Base-by-base conservation (phyloP, 2,329 filamentous ascomycete species). In the Eutypella sp. region DNA sequence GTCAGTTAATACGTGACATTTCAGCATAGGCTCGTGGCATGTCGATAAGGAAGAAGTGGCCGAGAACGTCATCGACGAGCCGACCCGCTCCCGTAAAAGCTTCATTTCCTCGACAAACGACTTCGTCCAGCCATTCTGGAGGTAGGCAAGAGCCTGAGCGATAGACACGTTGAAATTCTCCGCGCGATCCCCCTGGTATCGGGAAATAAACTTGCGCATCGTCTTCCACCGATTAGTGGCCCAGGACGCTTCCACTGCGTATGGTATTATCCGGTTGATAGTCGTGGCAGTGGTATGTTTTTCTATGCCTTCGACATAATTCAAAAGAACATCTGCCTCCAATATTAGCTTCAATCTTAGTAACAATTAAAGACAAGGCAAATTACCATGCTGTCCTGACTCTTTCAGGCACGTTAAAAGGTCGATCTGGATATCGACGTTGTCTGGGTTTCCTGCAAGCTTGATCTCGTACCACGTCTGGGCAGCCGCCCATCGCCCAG, bases 391-490 rank as follows among this genome's bases (percentile, higher is more conserved):
- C 63, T 97, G 93, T 0, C 92, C 93, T n/a, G 91, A 95, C 63
- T 96, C 90, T 61, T 90, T 91, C 9, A 99, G 74, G 57, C 93
- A 97, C 24, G 84, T 87, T 44, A 99, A 72, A 29, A 99, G 75
- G 57, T 95, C 87, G 46, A 88, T 75, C 62, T 96, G 91, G 11
- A 87, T 76, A 46, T 95, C 86, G 16, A 79, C 63, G 60, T 95
- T 85, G 44, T 84, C 74, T 0, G 92, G 91, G 39, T 85, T 78
- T 57, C 93, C 84, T 3, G 87, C 84, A 27, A 97, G 75, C 52
- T 91, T 85, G 53, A 96, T 83, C 63, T 99, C 91, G 65, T 96
- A 97, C 93, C 95, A 99, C 52, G 89, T 95, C 67, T 97, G 93
- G 20, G 91, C 93, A 42, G 92, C 89, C 15, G 88, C 85, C 91